Evolutionary conservation across 495 filamentous ascomycete genomes (phyloP).

Genomic region (Hamigera avellanea): DNA sequence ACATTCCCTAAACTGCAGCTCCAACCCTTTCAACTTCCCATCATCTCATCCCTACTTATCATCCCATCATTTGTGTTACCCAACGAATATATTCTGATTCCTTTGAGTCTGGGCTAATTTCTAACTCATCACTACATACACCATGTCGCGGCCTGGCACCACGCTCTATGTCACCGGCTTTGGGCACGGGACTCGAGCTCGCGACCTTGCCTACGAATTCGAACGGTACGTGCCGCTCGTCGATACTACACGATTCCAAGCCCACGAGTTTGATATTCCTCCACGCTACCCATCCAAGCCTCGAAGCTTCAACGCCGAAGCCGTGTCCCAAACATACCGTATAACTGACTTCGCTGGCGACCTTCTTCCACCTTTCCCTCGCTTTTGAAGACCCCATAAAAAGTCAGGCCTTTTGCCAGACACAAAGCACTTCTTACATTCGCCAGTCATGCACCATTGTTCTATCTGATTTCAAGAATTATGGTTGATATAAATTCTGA

Average conservation of each 20-base stretch:
- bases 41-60: not conserved
- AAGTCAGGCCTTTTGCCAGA: too few relatives aligned
- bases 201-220: conserved; percentile 99
- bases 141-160: conserved; percentile 85
- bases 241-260: conserved; percentile 27
- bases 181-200: conserved; percentile 96
- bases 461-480: not conserved
- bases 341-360: not conserved
- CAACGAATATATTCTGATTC: too few relatives aligned
- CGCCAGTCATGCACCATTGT: not conserved
- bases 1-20: not conserved
- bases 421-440: too few relatives aligned
- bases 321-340: conserved; percentile 1
- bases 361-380: conserved; percentile 1
- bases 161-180: conserved; percentile 98
- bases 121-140: too few relatives aligned
- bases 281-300: conserved; percentile 7
- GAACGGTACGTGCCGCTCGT: conserved; percentile 86
- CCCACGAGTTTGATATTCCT: conserved; percentile 14
- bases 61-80: not conserved
- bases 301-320: conserved; percentile 13
- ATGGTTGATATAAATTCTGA: conserved; percentile 2
- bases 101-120: too few relatives aligned
- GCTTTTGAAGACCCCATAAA: too few relatives aligned
- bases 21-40: not conserved